Evolutionary conservation across 176 grass and related monocot species (phyloP), one percentile per base, ranked within the genome.

Genomic region (Aegilops bicornis): DNA sequence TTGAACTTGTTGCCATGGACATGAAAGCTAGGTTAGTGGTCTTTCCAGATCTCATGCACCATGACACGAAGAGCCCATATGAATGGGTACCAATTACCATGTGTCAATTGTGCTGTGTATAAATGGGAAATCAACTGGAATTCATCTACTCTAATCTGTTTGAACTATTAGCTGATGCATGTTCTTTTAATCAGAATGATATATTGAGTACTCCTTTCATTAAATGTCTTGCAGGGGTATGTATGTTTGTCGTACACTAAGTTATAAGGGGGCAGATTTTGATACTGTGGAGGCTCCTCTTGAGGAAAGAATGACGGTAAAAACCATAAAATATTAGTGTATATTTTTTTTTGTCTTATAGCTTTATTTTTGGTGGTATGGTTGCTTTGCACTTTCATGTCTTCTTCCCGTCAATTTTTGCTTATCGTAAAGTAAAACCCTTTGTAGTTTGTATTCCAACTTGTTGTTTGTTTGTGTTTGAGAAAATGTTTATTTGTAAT

Each of bases 1-100:
- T 99, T 83, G 97, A 99, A 89, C 97, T 99, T 71, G 97, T 99
- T 86, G 97, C 97, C 59, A 99, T 99, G 97, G 94, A 99, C 85
- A 96, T 99, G 97, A 99, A 99, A 95, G 94, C 97, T 82, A 96
- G 97, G 97, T 99, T 85, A 69, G 85, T 62, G 32, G 83, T 86
- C 76, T 56, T 63, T 24, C n/a, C 29, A 85, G 61, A 67, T 78
- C 77, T 84, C 48, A 69, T 23, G 77, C 74, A 30, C 5, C 30
- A 84, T 87, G 85, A 32, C 35, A 83, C 31, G 56, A 73, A 87
- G 79, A 83, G 32, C 42, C 56, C 33, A 60, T 45, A 19, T 83
- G 68, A 37, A 61, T 87, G 76, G 75, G 47, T 76, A 81, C 68
- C 22, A 42, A 72, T 45, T 73, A 73, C 72, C 47, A 14, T 87